phyloP scores from a whole-genome alignment of 208 protist genomes.

The Novymonas esmeraldas region DNA sequence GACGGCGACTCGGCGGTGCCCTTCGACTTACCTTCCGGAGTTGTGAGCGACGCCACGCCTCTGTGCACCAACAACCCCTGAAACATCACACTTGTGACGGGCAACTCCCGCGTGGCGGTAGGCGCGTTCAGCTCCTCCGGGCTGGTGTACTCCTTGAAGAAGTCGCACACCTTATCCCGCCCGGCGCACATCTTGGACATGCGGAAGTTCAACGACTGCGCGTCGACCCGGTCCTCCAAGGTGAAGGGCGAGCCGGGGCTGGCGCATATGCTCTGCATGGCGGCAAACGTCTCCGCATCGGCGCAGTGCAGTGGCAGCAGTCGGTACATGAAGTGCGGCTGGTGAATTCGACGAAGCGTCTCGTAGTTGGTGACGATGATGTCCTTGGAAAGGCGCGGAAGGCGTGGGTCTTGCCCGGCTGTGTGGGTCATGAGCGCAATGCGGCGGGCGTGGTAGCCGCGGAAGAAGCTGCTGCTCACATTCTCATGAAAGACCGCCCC shows the following conservation, averaged over 20 bases:
- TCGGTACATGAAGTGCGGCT: conserved; percentile 80
- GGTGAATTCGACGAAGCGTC: conserved; percentile 59
- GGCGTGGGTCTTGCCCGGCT: conserved; percentile 17
- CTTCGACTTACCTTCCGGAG: not conserved
- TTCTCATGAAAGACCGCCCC: conserved; percentile 69
- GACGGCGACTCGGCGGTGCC: not conserved
- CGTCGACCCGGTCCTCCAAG: conserved; percentile 65
- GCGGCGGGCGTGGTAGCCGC: conserved; percentile 65
- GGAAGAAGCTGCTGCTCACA: conserved; percentile 65
- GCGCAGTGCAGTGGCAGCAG: conserved; percentile 78
- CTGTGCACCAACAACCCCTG: conserved; percentile 53
- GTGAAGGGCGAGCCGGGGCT: conserved; percentile 56
- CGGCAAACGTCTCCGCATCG: conserved; percentile 65
- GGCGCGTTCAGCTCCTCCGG: conserved; percentile 45
- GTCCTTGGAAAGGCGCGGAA: conserved; percentile 53
- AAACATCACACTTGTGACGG: conserved; percentile 56
- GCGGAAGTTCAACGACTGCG: conserved; percentile 52
- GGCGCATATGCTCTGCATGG: conserved; percentile 70
- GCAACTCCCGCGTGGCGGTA: conserved; percentile 52
- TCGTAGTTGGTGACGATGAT: conserved; percentile 69
- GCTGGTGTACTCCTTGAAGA: conserved; percentile 58
- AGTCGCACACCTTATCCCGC: conserved; percentile 58
- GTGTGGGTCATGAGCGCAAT: conserved; percentile 80
- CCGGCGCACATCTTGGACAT: conserved; percentile 46
- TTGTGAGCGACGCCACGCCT: not conserved